phyloP scores from a whole-genome alignment of 768 basidiomycete species.

The Phlegmacium glaucopus region DNA sequence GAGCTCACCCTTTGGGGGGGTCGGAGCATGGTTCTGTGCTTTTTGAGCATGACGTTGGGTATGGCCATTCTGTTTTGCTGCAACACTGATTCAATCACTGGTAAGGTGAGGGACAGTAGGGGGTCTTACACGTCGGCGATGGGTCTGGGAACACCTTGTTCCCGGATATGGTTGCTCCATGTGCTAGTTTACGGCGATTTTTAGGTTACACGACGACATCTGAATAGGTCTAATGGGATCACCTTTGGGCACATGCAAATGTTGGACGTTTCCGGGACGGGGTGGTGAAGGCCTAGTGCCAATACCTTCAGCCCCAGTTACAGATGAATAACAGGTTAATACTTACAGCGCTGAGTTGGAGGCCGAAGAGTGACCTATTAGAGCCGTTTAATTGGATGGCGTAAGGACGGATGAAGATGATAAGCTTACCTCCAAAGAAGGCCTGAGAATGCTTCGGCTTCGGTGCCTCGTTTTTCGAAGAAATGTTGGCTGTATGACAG shows the following conservation, averaged over 20 bases:
- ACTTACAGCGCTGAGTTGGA: conserved; percentile 9
- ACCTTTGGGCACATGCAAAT: conserved; percentile 4
- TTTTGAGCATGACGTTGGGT: conserved; percentile 10
- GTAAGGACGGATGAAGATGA: conserved; percentile 7
- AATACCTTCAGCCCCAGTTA: conserved; percentile 9
- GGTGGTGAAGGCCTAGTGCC: conserved; percentile 9
- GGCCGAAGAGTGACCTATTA: conserved; percentile 11
- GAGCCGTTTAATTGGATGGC: conserved; percentile 9
- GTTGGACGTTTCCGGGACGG: conserved; percentile 10
- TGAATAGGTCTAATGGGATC: conserved; percentile 7
- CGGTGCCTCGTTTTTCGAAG: conserved; percentile 11
- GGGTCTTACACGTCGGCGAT: conserved; percentile 11
- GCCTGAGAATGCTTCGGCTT: conserved; percentile 11
- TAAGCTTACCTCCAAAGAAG: conserved; percentile 10
- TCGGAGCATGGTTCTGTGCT: conserved; percentile 10
- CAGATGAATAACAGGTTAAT: conserved; percentile 7
- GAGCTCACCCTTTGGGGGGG: conserved; percentile 10
- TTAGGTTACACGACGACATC: conserved; percentile 8
- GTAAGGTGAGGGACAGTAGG: conserved; percentile 7
- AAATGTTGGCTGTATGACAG: conserved; percentile 12
- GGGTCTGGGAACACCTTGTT: conserved; percentile 12
- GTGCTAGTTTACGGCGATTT: conserved; percentile 10
- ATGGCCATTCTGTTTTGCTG: conserved; percentile 10
- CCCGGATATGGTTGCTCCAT: conserved; percentile 10
- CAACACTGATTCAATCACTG: conserved; percentile 10